Base-by-base conservation (phyloP, 2,329 filamentous ascomycete genomes). In the Pyrenochaeta sp. region DNA sequence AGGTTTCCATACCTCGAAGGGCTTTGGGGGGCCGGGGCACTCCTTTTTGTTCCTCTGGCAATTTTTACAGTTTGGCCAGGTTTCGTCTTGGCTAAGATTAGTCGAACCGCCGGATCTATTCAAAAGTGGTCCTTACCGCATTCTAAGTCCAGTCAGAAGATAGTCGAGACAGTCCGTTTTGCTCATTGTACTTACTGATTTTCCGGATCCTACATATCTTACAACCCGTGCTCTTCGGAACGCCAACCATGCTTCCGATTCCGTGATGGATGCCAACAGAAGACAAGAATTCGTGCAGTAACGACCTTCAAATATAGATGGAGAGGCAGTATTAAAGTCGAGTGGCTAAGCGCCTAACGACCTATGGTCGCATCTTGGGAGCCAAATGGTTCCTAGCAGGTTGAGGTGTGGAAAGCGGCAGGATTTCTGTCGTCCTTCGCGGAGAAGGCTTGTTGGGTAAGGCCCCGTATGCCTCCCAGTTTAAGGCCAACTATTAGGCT, bases 11-110 rank as follows among this genome's bases (percentile, higher is more conserved):
- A 11, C 58, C 58, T 10, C 62, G 63, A 10, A 60, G 41, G 19
- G 66, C 62, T 55, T 48, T 63, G 65, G 66, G 29, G 62, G 65
- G 1, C 67, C 67, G 13, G 67, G 65, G 49, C 67, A 71, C 32
- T 39, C 41, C 42, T 68, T 69, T 7, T 56, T 41, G 41, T 69
- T 69, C 38, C 65, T 69, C 40, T 61, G 56, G 45, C 67, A 71
- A 19, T 69, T 67, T 13, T 61, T 23, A 43, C 67, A 71, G 14
- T 32, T 45, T 14, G 67, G 67, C 67, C 67, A 71, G 9, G 53
- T 61, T 40, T 69, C 65, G 43, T 69, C 67, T 68, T 61, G 28
- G 35, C 26, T n/a, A 30, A 20, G 22, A 26, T 60, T 35, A 58
- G 54, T 31, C 23, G 35, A 43, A 46, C 28, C 14, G 6, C 26